A percentile compares a stretch with the other conserved stretches of the same genome.
phyloP scores from a whole-genome alignment of 352 stramenopile genomes.

The Globisporangium okanoganense region DNA sequence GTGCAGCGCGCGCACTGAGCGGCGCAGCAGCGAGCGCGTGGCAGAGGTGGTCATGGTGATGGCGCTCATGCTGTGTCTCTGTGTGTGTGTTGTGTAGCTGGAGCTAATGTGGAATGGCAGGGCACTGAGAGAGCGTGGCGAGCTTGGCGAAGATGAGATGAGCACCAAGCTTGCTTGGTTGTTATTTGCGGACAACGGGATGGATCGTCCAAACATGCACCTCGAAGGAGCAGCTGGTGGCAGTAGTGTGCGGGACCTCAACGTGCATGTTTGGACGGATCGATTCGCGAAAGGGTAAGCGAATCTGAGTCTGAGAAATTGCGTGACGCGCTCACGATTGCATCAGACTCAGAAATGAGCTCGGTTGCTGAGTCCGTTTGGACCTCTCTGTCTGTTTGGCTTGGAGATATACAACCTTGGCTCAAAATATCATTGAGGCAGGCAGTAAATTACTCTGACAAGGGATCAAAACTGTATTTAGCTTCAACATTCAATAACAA shows the following conservation, averaged over 20 bases:
- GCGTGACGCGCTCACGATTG: background rate
- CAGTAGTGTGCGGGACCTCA: conserved; percentile 11
- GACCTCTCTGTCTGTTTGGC: background rate
- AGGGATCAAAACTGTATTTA: background rate
- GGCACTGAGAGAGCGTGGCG: background rate
- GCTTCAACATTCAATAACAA: background rate
- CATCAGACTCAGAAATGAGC: background rate
- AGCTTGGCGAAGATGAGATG: background rate
- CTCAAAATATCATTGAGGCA: background rate
- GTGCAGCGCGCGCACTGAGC: conserved; percentile 7
- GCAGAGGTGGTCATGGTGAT: background rate
- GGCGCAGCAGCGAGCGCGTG: conserved; percentile 10
- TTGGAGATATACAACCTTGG: background rate
- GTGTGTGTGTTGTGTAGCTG: background rate
- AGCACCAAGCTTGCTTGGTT: conserved; percentile 1
- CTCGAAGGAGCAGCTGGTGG: conserved; percentile 2
- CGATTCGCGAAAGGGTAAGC: background rate
- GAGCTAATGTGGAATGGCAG: background rate
- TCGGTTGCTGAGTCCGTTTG: no score
- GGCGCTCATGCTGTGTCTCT: conserved; percentile 12
- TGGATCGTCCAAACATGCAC: conserved; percentile 1
- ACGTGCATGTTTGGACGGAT: conserved; percentile 13
- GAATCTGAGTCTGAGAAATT: background rate
- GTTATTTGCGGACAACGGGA: background rate
- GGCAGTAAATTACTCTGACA: background rate